These are phyloP conservation scores for Phyllosticta ampelicida DNA, from an alignment of 2,329 filamentous ascomycete species.

Conservation along the genomic window DNA sequence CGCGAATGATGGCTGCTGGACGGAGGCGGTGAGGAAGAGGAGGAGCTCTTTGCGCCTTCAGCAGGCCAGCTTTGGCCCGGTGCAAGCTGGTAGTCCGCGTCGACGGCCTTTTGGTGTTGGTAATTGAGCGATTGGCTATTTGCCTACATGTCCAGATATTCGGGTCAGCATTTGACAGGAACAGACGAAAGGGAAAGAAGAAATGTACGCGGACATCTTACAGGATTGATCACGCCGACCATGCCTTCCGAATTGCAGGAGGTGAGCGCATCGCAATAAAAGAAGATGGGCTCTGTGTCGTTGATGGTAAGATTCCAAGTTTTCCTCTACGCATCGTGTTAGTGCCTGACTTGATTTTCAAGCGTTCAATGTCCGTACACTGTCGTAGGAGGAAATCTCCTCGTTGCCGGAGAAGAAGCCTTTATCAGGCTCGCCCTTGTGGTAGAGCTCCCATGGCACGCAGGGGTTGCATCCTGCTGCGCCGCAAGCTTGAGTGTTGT, in stretches of 20 bases:
- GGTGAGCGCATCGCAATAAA: slow-evolving; percentile 43
- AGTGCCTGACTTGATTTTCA: not conserved
- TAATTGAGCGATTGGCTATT: not conserved
- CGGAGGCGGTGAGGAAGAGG: not conserved
- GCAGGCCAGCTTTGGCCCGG: slow-evolving; percentile 31
- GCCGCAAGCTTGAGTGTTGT: slow-evolving; percentile 11
- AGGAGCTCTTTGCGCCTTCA: slow-evolving; percentile 18
- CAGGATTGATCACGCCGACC: slow-evolving; percentile 66
- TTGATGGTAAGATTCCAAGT: slow-evolving; percentile 25
- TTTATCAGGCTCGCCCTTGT: slow-evolving; percentile 17
- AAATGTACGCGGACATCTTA: slow-evolving; percentile 21
- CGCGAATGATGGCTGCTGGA: slow-evolving; percentile 11
- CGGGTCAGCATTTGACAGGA: not conserved
- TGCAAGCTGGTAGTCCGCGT: slow-evolving; percentile 18
- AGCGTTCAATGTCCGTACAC: slow-evolving; percentile 14
- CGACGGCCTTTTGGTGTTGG: slow-evolving; percentile 13
- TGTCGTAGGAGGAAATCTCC: slow-evolving; percentile 16
- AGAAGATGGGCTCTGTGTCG: slow-evolving; percentile 26
- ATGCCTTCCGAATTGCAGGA: slow-evolving; percentile 58
- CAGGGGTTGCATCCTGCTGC: slow-evolving; percentile 23
- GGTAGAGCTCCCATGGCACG: slow-evolving; percentile 25
- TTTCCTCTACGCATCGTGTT: not conserved
- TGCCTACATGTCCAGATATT: not conserved
- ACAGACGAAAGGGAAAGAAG: not conserved
- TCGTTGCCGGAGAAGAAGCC: slow-evolving; percentile 25